These are phyloP conservation scores for Kwoniella sp. DNA, from an alignment of 768 basidiomycete genomes.

Conservation along the genomic window DNA sequence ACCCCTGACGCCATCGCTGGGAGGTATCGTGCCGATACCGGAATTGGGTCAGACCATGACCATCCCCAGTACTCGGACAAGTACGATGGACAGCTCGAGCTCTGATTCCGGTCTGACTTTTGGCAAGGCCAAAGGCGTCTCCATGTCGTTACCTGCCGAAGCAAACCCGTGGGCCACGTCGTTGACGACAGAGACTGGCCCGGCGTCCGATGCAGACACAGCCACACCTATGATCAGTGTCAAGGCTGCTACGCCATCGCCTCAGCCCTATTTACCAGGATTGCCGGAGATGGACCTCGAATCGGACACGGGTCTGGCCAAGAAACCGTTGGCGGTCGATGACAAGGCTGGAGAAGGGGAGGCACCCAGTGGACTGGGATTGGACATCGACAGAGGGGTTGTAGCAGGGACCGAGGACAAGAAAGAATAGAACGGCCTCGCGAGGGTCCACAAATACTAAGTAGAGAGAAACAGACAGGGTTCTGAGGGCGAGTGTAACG, in stretches of 20 bases:
- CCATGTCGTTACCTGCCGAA: conserved; percentile 17
- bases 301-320: not conserved
- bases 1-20: conserved; percentile 1
- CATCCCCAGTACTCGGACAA: conserved; percentile 1
- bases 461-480: too few relatives aligned
- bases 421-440: conserved; percentile 6
- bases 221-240: conserved; percentile 9
- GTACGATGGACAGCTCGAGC: not conserved
- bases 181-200: not conserved
- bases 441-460: too few relatives aligned
- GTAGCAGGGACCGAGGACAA: not conserved
- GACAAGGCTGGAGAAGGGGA: conserved; percentile 17
- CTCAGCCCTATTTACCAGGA: conserved; percentile 4
- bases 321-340: not conserved
- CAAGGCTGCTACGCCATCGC: conserved; percentile 20
- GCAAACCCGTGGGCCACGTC: conserved; percentile 22
- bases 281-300: conserved; percentile 8
- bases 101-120: not conserved
- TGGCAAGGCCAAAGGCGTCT: conserved; percentile 5
- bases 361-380: conserved; percentile 14
- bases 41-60: not conserved
- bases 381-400: conserved; percentile 14
- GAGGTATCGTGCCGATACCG: not conserved
- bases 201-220: not conserved
- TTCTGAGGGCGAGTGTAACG: too few relatives aligned